Base-by-base conservation (phyloP, 192 early-diverging fungal species). In the Cetraspora pellucida region DNA sequence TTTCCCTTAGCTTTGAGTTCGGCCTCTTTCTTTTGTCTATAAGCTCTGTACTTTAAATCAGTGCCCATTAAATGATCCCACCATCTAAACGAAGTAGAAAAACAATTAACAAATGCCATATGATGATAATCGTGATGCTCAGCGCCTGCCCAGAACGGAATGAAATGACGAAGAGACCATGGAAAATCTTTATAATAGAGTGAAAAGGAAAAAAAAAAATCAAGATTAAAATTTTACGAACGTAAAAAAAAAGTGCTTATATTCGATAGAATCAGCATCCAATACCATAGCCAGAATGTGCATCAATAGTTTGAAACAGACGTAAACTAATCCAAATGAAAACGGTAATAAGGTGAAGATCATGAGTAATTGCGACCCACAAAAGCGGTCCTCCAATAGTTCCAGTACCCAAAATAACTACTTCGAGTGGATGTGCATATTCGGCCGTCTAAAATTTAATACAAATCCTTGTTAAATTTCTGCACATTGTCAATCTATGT, bases 71-170 rank as follows among this genome's bases (percentile, higher is more conserved):
- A 78, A 61, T 90, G 87, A 88, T 97, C 95, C 94, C 94, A 95
- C 89, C 91, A 92, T 50, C 94, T 85, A 90, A 97, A 97, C 60
- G 89, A 90, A 58, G 92, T 91, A 21, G 92, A 89, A 78, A 93
- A 95, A 87, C 91, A 93, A 75, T 89, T 91, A 49, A 91, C 86
- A 78, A 94, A 92, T 19, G 89, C 87, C 77, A 87, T 86, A 82
- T 98, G 96, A 81, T 98, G 96, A 81, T 92, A 95, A 80, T 98
- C 96, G 79, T 98, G 96, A 82, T 95, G 95, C 75, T 95, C 94
- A 16, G 93, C 89, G 14, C 95, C 95, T 2, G 93, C 93, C 95
- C 95, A 96, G 82, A 96, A 91, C 21, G 94, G 94, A 52, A 95
- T 25, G 49, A 88, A 90, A 86, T 95, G 88, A 77, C 91, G 92